Evolutionary conservation across 306 rosid genomes (phyloP), one percentile per base, ranked within the genome.

Genomic region (Quercus rubra): DNA sequence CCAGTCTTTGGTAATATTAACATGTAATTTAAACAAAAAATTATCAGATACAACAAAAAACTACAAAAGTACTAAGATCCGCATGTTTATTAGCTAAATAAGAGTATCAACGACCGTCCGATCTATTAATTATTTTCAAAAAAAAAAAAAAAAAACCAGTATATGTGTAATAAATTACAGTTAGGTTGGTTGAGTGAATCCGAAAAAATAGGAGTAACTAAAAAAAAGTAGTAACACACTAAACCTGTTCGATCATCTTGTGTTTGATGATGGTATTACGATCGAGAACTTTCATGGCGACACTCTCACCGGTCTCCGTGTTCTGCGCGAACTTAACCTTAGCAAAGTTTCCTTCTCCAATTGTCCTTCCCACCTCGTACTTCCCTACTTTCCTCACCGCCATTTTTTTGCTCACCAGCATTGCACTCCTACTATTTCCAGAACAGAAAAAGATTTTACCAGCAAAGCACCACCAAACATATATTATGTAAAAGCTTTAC

Each of bases 221-320:
- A 5, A 21, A 23, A 27, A 41, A 41, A 41, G 46, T 41, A 41
- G 46, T 2, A 41, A 41, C 2, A 2, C 46, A 61, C 18, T 38
- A 74, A 35, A 87, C 90, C 88, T 81, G 86, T 64, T 87, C 98
- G 71, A 89, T 88, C 97, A 93, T 93, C 88, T 91, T 93, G 89
- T 90, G 98, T 84, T 90, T 93, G 86, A 93, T 85, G 74, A 93
- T 91, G 82, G 93, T 85, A 76, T 82, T 86, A 30, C 98, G 98
- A 77, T 93, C 98, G 74, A 93, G 92, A 1, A 93, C 77, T 79
- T 93, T 93, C 97, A 93, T 87, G 63, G 97, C 98, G 52, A 93
- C 97, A 73, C 98, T 93, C 91, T 91, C 97, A 31, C 98, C 97
- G 19, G 93, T 90, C 85, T 93, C 97, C 0, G 97, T 91, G 84